A percentile compares a stretch with the other conserved stretches of the same genome.
Evolutionary conservation across 345 rosid genomes (phyloP).

Genomic region (Rhizophora apiculata): DNA sequence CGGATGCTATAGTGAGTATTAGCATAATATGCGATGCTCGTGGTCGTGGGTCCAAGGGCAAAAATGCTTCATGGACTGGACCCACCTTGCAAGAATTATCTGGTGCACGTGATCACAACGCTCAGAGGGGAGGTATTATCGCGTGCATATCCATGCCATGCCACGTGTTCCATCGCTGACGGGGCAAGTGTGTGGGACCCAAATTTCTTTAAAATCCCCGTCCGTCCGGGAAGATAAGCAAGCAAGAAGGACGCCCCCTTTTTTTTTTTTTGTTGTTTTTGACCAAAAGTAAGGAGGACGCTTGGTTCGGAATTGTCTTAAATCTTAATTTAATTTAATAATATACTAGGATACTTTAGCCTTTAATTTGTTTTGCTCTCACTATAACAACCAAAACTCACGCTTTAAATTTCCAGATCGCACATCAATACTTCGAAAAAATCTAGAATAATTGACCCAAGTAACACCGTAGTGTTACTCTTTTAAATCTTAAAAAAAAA

Average conservation of each 20-base stretch:
- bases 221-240: slow-evolving; percentile 1
- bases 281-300: not conserved
- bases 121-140: not conserved
- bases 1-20: not conserved
- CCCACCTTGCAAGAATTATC: slow-evolving; percentile 4
- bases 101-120: slow-evolving; percentile 6
- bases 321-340: too few species aligned
- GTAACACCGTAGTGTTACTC: too few species aligned
- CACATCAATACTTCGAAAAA: too few species aligned
- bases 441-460: too few species aligned
- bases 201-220: slow-evolving; percentile 7
- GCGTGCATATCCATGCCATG: slow-evolving; percentile 23
- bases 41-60: not conserved
- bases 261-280: not conserved
- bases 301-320: too few species aligned
- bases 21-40: not conserved
- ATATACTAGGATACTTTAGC: too few species aligned
- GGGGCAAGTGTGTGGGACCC: slow-evolving; percentile 19
- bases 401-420: too few species aligned
- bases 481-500: too few species aligned
- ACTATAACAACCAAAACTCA: too few species aligned
- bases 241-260: not conserved
- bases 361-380: too few species aligned
- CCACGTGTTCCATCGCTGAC: slow-evolving; percentile 22
- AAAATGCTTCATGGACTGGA: slow-evolving; percentile 16